These are phyloP conservation scores for Casuarina equisetifolia DNA, from an alignment of 306 rosid genomes.

Conservation along the genomic window DNA sequence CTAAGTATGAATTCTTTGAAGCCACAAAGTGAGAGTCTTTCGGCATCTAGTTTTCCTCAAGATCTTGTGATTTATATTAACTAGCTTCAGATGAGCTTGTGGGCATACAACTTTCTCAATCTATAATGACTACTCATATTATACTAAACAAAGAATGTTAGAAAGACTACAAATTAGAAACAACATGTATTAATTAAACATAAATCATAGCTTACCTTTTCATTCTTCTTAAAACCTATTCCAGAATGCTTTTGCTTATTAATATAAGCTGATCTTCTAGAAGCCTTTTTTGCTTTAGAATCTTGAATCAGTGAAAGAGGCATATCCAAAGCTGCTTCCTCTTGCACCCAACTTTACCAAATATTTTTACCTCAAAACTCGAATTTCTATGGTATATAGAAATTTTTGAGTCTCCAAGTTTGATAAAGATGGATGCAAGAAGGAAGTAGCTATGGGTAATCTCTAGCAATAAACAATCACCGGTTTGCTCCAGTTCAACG, in stretches of 20 bases:
- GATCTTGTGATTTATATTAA: not conserved
- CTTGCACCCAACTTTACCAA: conserved; percentile 12
- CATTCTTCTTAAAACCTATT: not conserved
- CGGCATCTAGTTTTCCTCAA: not conserved
- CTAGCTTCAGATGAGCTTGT: not conserved
- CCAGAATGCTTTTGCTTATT: not conserved
- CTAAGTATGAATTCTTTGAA: not conserved
- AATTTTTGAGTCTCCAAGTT: conserved; percentile 20
- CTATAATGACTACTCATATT: not conserved
- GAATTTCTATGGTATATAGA: conserved; percentile 12
- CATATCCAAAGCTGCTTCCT: not conserved
- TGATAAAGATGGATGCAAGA: no score
- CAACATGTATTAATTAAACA: not conserved
- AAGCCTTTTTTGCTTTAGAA: not conserved
- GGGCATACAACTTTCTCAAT: not conserved
- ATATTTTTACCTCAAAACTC: not conserved
- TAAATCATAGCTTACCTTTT: not conserved
- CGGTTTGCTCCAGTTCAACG: conserved; percentile 22
- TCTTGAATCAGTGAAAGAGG: conserved; percentile 7
- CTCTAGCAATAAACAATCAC: conserved; percentile 9
- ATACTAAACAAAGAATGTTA: not conserved
- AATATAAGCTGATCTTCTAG: not conserved
- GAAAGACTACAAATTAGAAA: not conserved
- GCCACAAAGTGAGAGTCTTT: not conserved
- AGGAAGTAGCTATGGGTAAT: conserved; percentile 3